Evolutionary conservation across 1,284 basidiomycete species (phyloP), one percentile per base, ranked within the genome.

Genomic region (Ceratobasidium sp.): DNA sequence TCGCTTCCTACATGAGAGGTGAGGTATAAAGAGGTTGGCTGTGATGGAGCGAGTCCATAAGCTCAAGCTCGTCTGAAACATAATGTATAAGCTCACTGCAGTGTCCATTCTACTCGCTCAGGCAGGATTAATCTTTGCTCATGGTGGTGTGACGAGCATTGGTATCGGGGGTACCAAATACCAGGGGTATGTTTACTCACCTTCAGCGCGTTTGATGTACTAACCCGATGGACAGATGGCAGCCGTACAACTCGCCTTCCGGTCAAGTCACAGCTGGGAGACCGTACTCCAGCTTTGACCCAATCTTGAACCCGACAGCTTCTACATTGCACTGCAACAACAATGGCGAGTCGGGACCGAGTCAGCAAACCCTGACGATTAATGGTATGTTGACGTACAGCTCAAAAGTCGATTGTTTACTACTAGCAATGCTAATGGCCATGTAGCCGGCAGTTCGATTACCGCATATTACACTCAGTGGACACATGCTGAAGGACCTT

Each of bases 401-500:
- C 43, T 49, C 27, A 20, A 5, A 20, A n/a, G 10, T 17, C 2
- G 8, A 15, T 7, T 25, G 13, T 8, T 45, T 13, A 60, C n/a
- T 10, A 22, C 7, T 47, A 20, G 13, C 6, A 20, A 47, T 8
- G 10, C n/a, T 22, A 22, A 47, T 47, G 7, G 22, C 20, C 20
- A 20, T 34, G 29, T 68, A 56, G 64, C 71, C 10, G 71, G 71
- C 20, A 34, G 60, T 12, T 53, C 58, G 3, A 57, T 72, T 27
- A 62, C 58, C 20, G 50, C 68, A n/a, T 50, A 54, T 38, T 72
- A 68, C n/a, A 38, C 69, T 25, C 71, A 72, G 29, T 72, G 71
- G 71, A 72, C 71, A 22, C 71, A 72, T 34, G 70, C 70, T 3
- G 70, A 71, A 45, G 68, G 71, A 20, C 71, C 68, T 17, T 55